phyloP scores from a whole-genome alignment of 2,329 filamentous ascomycete genomes.

The Talaromyces piceae region DNA sequence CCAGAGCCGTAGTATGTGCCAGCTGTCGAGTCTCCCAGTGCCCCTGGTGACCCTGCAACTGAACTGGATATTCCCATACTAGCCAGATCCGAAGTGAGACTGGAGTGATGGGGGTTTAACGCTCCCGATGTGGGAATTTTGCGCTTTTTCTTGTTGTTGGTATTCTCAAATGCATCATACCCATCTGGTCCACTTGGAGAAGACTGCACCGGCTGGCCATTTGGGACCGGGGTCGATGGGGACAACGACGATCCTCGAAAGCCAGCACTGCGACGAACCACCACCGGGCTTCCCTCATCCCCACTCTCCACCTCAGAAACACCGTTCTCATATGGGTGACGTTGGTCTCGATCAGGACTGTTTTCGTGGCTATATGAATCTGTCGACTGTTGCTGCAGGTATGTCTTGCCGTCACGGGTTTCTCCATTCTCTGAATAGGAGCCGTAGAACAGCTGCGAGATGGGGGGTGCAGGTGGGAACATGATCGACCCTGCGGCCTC shows the following conservation, averaged over 20 bases:
- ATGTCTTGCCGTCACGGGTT: constrained; percentile 39
- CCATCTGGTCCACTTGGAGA: constrained; percentile 73
- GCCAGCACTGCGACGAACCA: constrained; percentile 35
- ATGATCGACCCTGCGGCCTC: constrained; percentile 75
- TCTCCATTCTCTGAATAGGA: constrained; percentile 53
- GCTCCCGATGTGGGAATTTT: constrained; percentile 91
- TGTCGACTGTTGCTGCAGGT: constrained; percentile 35
- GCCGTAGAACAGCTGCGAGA: constrained; percentile 69
- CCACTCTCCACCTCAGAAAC: constrained; percentile 51
- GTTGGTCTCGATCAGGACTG: constrained; percentile 30
- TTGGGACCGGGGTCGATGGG: constrained; percentile 22
- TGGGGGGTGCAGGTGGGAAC: constrained; percentile 67
- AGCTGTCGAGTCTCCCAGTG: constrained; percentile 39
- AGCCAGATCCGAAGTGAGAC: constrained; percentile 57
- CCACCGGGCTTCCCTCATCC: constrained; percentile 48
- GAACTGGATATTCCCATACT: constrained; percentile 52
- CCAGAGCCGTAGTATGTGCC: constrained; percentile 52
- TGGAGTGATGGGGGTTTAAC: constrained; percentile 51
- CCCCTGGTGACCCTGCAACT: constrained; percentile 37
- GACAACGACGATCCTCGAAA: constrained; percentile 32
- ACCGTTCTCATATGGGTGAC: constrained; percentile 47
- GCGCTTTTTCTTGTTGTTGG: constrained; percentile 98
- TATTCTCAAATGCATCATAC: constrained; percentile 96
- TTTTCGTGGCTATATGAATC: constrained; percentile 32
- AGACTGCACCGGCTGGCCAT: constrained; percentile 36